A percentile compares a stretch with the other conserved stretches of the same genome.
phyloP scores from a whole-genome alignment of 1,139 yeast species.

The Schizosaccharomyces versatilis region DNA sequence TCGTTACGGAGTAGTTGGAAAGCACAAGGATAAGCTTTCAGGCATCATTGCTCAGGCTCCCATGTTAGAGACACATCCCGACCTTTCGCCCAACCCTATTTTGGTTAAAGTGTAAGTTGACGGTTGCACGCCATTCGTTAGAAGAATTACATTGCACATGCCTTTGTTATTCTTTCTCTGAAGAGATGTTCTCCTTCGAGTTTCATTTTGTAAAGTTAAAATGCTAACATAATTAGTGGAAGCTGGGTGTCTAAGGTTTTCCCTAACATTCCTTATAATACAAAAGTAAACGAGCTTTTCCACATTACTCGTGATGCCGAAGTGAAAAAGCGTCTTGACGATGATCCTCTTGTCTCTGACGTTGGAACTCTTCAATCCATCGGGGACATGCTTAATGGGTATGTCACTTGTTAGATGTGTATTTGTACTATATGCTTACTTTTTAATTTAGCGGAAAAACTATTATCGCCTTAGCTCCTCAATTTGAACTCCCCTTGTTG shows the following conservation, averaged over 20 bases:
- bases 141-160: conserved; percentile 34
- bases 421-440: neutral
- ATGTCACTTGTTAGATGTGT: neutral
- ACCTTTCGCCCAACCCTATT: conserved; percentile 5
- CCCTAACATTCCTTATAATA: conserved; percentile 4
- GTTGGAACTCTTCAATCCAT: conserved; percentile 4
- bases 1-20: conserved; percentile 54
- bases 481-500: conserved; percentile 11
- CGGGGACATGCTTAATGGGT: conserved; percentile 6
- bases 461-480: conserved; percentile 6
- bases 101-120: conserved; percentile 4
- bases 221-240: conserved; percentile 23
- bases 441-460: conserved; percentile 4
- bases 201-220: neutral
- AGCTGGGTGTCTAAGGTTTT: conserved; percentile 22
- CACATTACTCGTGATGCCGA: conserved; percentile 31
- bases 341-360: conserved; percentile 5
- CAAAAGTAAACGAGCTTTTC: conserved; percentile 25
- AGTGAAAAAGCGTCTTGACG: neutral
- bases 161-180: conserved; percentile 23
- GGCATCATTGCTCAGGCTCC: conserved; percentile 51
- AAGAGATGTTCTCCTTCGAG: too few species aligned
- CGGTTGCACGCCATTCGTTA: conserved; percentile 10
- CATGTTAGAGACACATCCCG: conserved; percentile 25
- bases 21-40: conserved; percentile 28